phyloP scores from a whole-genome alignment of 139 green algal species.

The Tetradesmus lagerheimii region DNA sequence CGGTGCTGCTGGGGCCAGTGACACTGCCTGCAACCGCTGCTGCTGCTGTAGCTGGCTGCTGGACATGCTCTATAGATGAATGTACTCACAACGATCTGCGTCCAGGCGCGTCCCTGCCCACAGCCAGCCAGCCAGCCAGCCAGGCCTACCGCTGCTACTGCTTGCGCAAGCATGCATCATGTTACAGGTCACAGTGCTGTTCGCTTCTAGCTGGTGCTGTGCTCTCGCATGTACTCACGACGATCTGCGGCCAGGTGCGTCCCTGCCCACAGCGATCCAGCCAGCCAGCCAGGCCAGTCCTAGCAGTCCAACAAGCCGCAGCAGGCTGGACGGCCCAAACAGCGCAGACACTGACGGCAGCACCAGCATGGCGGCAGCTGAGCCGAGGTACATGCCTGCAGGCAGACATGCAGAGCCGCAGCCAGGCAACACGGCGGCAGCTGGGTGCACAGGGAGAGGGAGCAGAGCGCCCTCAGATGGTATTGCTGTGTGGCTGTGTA shows the following conservation, averaged over 20 bases:
- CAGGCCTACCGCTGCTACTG: no score
- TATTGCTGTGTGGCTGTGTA: no score
- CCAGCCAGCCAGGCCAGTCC: conserved; percentile 86
- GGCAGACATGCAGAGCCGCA: not conserved
- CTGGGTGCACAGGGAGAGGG: not conserved
- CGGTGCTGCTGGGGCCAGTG: no score
- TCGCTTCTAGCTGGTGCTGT: not conserved
- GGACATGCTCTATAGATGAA: not conserved
- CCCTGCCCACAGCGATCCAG: conserved; percentile 75
- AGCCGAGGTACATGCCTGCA: conserved; percentile 98
- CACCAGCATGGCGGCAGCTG: conserved; percentile 89
- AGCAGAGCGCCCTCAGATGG: no score
- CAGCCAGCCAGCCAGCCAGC: no score
- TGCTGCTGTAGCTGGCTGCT: no score
- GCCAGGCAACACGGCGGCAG: not conserved
- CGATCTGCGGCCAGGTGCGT: conserved; percentile 60
- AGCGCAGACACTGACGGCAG: conserved; percentile 78
- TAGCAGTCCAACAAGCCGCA: conserved; percentile 77
- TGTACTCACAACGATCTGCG: conserved; percentile 4
- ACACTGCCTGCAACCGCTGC: no score
- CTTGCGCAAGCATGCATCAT: no score
- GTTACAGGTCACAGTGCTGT: not conserved
- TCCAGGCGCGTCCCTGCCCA: conserved; percentile 67
- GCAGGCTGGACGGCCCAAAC: conserved; percentile 72
- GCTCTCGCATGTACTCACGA: not conserved